Evolutionary conservation across 768 basidiomycete species (phyloP).

Genomic region (Trametes gibbosa): DNA sequence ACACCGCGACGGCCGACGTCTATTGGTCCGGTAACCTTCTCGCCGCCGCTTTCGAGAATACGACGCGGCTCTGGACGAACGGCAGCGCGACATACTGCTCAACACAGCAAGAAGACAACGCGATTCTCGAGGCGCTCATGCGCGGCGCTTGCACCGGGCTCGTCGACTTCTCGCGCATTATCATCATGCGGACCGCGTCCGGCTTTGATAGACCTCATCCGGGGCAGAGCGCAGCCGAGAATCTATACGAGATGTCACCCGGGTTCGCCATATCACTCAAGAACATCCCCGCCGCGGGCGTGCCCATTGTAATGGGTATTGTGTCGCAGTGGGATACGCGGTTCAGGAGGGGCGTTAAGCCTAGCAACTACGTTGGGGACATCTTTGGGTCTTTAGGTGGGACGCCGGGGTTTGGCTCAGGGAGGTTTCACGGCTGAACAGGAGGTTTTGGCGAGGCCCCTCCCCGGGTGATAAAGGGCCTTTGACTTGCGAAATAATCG

Average conservation of each 20-base stretch:
- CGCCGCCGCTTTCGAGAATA: slow-evolving; percentile 36
- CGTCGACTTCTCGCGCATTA: slow-evolving; percentile 37
- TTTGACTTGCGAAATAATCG: too few species aligned
- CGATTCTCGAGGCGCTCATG: slow-evolving; percentile 36
- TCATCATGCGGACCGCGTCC: slow-evolving; percentile 37
- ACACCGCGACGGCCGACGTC: slow-evolving; percentile 37
- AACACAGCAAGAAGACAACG: slow-evolving; percentile 42
- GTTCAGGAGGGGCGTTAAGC: slow-evolving; percentile 33
- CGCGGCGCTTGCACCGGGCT: slow-evolving; percentile 32
- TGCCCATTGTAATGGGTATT: slow-evolving; percentile 36
- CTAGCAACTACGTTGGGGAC: slow-evolving; percentile 32
- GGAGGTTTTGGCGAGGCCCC: too few species aligned
- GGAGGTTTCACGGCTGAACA: slow-evolving; percentile 9
- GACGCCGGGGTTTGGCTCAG: slow-evolving; percentile 28
- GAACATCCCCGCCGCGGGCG: slow-evolving; percentile 38
- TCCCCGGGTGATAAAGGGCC: too few species aligned
- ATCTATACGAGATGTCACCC: slow-evolving; percentile 30
- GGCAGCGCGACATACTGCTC: slow-evolving; percentile 33
- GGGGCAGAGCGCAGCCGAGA: slow-evolving; percentile 23
- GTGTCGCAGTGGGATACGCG: slow-evolving; percentile 32
- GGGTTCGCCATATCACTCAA: slow-evolving; percentile 33
- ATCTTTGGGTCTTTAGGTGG: slow-evolving; percentile 31
- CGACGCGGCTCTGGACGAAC: slow-evolving; percentile 35
- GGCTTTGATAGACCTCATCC: slow-evolving; percentile 31
- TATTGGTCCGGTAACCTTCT: slow-evolving; percentile 39